Evolutionary conservation across 495 filamentous ascomycete species (phyloP).

Genomic region (Podospora fimiseda): DNA sequence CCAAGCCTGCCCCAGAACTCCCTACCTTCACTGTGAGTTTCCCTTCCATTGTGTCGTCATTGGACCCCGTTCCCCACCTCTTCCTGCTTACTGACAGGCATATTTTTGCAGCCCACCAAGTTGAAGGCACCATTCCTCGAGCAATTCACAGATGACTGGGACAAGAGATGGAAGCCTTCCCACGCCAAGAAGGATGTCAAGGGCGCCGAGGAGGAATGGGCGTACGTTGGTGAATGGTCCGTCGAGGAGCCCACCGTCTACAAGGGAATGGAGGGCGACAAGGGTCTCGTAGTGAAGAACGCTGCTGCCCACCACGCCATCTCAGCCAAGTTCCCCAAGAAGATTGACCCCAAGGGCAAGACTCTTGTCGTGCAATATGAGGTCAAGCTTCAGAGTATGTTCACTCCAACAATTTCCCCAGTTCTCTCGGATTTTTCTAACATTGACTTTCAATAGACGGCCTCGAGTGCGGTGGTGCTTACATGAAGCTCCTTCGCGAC

Average conservation of each 20-base stretch:
- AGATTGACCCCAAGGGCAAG: constrained; percentile 95
- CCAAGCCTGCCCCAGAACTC: constrained; percentile 51
- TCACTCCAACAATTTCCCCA: background rate
- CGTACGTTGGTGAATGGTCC: constrained; percentile 92
- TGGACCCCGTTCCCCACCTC: background rate
- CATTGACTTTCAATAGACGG: constrained; percentile 54
- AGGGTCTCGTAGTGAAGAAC: constrained; percentile 96
- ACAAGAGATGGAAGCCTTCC: constrained; percentile 83
- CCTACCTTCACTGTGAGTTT: constrained; percentile 82
- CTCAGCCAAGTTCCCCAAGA: constrained; percentile 96
- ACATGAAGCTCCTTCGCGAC: constrained; percentile 97
- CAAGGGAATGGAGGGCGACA: constrained; percentile 93
- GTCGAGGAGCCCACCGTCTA: constrained; percentile 91
- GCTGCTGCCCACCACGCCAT: constrained; percentile 97
- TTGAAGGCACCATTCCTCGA: constrained; percentile 94
- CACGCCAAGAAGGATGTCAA: constrained; percentile 87
- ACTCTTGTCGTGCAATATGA: constrained; percentile 97
- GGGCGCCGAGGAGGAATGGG: constrained; percentile 88
- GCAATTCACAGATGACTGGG: constrained; percentile 96
- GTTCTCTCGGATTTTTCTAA: background rate
- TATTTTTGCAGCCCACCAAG: constrained; percentile 61
- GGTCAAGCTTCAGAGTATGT: constrained; percentile 96
- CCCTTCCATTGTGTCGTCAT: constrained; percentile 8
- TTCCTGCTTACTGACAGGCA: constrained; percentile 23
- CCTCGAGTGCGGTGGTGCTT: constrained; percentile 96